A percentile compares a stretch with the other conserved stretches of the same genome.
Evolutionary conservation across 1,284 basidiomycete genomes (phyloP).

Genomic region (Tetrapyrgos nigripes): DNA sequence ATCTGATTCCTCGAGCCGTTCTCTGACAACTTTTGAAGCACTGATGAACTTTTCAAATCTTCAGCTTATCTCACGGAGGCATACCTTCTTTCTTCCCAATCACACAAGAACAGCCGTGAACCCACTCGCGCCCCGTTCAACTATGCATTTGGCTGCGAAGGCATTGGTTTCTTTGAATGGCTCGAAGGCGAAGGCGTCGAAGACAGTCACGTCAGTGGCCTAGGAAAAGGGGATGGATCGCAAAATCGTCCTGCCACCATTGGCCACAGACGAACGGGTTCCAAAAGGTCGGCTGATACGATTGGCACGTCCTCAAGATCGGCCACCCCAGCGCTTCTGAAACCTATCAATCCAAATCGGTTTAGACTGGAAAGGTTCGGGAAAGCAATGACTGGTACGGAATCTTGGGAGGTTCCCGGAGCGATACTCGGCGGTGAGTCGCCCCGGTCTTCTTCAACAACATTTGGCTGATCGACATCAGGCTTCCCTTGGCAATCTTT

Average conservation of each 20-base stretch:
- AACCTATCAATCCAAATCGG: constrained; percentile 37
- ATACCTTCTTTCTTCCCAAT: constrained; percentile 40
- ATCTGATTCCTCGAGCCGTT: neutral
- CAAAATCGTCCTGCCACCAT: neutral
- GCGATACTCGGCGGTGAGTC: constrained; percentile 59
- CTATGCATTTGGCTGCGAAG: constrained; percentile 53
- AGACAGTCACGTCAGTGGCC: constrained; percentile 16
- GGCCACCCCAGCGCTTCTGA: constrained; percentile 1
- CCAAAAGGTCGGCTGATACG: neutral
- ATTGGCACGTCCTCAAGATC: neutral
- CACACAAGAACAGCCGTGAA: constrained; percentile 35
- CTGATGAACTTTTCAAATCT: constrained; percentile 76
- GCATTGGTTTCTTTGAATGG: constrained; percentile 59
- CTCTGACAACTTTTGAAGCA: constrained; percentile 41
- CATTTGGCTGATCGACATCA: constrained; percentile 27
- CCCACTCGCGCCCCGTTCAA: constrained; percentile 59
- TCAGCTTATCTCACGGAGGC: constrained; percentile 74
- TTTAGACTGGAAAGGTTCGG: constrained; percentile 70
- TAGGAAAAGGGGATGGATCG: neutral
- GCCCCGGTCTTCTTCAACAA: neutral
- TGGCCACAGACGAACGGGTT: constrained; percentile 11
- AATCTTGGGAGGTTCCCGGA: constrained; percentile 67
- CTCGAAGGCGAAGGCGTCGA: constrained; percentile 50
- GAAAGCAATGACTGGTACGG: constrained; percentile 72
- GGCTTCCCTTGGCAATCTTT: constrained; percentile 71